Evolutionary conservation across 331 rosid genomes (phyloP).

Genomic region (Stylosanthes scabra): DNA sequence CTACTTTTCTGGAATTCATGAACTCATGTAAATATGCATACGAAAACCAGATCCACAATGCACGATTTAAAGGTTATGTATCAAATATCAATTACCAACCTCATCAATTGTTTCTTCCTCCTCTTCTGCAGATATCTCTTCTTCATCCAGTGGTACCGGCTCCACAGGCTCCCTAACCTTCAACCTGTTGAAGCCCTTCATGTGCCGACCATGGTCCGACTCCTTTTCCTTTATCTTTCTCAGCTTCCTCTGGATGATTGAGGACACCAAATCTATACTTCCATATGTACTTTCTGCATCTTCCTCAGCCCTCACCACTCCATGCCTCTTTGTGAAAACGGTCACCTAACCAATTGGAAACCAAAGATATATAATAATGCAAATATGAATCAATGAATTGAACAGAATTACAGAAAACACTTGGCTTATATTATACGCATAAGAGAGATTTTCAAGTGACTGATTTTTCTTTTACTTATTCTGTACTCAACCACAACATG

Average conservation of each 20-base stretch:
- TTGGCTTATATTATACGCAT: not conserved
- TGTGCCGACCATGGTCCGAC: constrained; percentile 90
- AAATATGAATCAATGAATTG: constrained; percentile 4
- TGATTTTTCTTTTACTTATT: no score
- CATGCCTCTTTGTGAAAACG: constrained; percentile 82
- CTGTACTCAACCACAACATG: no score
- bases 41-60: not conserved
- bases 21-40: not conserved
- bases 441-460: no score
- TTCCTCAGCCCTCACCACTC: constrained; percentile 96
- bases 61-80: constrained; percentile 4
- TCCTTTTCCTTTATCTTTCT: constrained; percentile 96
- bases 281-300: constrained; percentile 77
- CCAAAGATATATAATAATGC: not conserved
- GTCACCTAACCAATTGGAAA: constrained; percentile 58
- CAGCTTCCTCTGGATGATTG: constrained; percentile 92
- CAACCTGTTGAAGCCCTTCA: constrained; percentile 83
- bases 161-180: constrained; percentile 64
- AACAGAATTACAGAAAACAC: not conserved
- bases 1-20: not conserved
- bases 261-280: constrained; percentile 89
- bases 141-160: constrained; percentile 48
- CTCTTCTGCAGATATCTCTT: constrained; percentile 51
- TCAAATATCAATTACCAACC: constrained; percentile 54
- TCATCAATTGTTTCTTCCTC: constrained; percentile 58